Percentiles rank a stretch among this genome's conserved stretches.
These are phyloP conservation scores for Wickerhamomyces pijperi DNA, from an alignment of 805 yeast species.

Conservation along the genomic window DNA sequence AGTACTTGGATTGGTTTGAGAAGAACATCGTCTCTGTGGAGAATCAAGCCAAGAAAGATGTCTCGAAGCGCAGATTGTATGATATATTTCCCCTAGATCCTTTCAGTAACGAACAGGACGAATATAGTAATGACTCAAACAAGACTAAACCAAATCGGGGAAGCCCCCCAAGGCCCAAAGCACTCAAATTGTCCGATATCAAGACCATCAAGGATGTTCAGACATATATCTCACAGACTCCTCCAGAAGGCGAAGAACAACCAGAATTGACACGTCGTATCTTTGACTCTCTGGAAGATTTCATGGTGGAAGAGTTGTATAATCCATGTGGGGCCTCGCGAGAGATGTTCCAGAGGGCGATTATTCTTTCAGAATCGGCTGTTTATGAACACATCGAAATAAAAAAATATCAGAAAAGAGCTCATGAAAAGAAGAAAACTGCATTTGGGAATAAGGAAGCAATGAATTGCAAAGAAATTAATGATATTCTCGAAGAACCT, in stretches of 20 bases:
- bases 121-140: neutral
- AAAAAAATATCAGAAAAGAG: no score
- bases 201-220: neutral
- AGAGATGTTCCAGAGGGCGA: no score
- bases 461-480: neutral
- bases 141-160: neutral
- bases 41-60: slow-evolving; percentile 11
- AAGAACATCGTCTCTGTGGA: slow-evolving; percentile 18
- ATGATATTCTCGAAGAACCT: neutral
- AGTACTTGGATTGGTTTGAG: slow-evolving; percentile 42
- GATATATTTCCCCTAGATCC: slow-evolving; percentile 14
- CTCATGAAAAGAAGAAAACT: no score
- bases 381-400: no score
- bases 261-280: neutral
- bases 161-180: neutral
- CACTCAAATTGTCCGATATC: neutral
- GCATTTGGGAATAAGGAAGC: neutral
- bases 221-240: neutral
- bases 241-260: neutral
- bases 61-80: slow-evolving; percentile 14
- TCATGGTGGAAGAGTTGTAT: no score
- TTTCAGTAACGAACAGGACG: neutral
- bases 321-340: neutral
- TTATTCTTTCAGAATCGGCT: no score
- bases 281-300: neutral